phyloP scores from a whole-genome alignment of 306 rosid genomes.

The Trichosanthes truncata region DNA sequence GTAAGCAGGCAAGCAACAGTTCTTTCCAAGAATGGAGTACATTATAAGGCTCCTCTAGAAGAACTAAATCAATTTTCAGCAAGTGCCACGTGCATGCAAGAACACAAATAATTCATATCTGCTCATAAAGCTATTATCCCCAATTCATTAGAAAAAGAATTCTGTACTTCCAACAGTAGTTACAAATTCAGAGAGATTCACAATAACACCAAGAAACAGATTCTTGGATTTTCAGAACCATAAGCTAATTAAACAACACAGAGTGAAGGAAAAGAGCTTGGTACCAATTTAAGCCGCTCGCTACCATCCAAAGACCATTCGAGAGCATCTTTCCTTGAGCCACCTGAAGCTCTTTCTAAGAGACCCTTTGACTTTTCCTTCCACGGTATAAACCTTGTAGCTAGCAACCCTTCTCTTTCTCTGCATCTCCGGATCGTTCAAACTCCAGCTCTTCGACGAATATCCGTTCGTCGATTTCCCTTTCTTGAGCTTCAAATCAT shows the following conservation, averaged over 20 bases:
- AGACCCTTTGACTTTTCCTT: conserved; percentile 83
- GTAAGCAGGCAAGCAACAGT: neutral
- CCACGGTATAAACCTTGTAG: conserved; percentile 78
- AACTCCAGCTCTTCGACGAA: conserved; percentile 57
- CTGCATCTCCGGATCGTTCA: conserved; percentile 81
- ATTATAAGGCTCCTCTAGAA: neutral
- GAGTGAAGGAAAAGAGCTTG: neutral
- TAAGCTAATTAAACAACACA: neutral
- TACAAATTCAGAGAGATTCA: neutral
- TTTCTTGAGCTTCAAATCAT: conserved; percentile 55
- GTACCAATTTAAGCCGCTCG: conserved; percentile 8
- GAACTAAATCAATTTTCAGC: neutral
- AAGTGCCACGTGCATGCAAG: neutral
- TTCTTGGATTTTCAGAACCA: neutral
- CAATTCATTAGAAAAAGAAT: neutral
- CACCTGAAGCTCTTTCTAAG: conserved; percentile 74
- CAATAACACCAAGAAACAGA: neutral
- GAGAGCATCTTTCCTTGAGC: conserved; percentile 67
- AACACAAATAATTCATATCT: neutral
- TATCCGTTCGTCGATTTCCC: conserved; percentile 64
- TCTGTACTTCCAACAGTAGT: neutral
- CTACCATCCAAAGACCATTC: conserved; percentile 70
- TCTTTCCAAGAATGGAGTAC: neutral
- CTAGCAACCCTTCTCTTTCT: conserved; percentile 90
- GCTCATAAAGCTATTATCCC: neutral